Evolutionary conservation across 148 eudicot species (phyloP).

Genomic region (Euryodendron excelsum): DNA sequence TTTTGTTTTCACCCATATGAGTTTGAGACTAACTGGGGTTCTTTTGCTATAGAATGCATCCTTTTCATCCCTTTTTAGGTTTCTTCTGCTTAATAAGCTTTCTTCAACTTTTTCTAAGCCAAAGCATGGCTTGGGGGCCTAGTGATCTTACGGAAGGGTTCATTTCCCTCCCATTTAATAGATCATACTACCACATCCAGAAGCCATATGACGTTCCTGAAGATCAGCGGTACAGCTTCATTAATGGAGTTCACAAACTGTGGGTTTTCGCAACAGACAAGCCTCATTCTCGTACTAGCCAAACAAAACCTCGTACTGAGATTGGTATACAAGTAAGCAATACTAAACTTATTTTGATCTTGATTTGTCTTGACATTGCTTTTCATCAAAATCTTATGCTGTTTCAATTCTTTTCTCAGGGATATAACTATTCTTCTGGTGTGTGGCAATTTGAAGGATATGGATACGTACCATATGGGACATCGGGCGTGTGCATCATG

Average conservation of each 20-base stretch:
- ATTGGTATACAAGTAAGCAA: constrained; percentile 12
- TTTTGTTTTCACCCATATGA: too few species aligned
- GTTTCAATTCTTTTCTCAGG: not conserved
- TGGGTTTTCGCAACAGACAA: constrained; percentile 23
- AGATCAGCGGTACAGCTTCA: constrained; percentile 19
- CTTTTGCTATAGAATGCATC: not conserved
- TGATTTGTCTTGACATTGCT: too few species aligned
- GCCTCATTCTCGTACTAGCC: constrained; percentile 20
- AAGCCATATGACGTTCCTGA: constrained; percentile 12
- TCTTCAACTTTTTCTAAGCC: too few species aligned
- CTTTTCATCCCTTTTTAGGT: not conserved
- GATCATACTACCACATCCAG: constrained; percentile 15
- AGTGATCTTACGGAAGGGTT: constrained; percentile 13
- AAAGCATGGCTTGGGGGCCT: not conserved
- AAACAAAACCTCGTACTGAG: constrained; percentile 19
- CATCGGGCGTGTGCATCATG: constrained; percentile 23
- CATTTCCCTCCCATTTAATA: constrained; percentile 13
- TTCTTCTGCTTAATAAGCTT: not conserved
- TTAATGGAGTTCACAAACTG: constrained; percentile 16
- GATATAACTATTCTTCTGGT: constrained; percentile 7
- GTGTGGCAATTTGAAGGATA: constrained; percentile 16
- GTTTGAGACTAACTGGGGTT: not conserved
- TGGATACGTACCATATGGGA: constrained; percentile 15
- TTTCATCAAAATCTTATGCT: too few species aligned
- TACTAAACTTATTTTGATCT: not conserved